Evolutionary conservation across 306 rosid species (phyloP).

Genomic region (Dicorynia guianensis): DNA sequence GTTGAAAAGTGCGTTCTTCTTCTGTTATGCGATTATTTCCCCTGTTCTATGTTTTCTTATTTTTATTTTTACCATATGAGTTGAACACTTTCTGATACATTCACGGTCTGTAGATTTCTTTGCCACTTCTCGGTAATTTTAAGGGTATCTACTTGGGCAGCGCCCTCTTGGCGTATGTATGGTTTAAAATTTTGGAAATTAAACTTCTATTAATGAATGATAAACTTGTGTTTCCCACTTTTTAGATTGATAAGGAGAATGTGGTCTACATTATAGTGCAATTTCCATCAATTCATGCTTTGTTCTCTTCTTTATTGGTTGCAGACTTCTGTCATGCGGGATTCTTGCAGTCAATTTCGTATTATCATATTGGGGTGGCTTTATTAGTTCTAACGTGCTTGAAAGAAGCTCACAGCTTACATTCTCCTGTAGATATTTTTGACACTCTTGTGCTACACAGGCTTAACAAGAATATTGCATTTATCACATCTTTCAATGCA

Average conservation of each 20-base stretch:
- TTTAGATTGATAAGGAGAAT: background rate
- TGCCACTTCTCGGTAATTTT: background rate
- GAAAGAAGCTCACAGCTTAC: background rate
- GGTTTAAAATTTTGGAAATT: background rate
- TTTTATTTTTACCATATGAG: background rate
- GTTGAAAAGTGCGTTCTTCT: constrained; percentile 62
- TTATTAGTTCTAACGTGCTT: background rate
- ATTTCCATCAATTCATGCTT: background rate
- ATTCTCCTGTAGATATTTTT: constrained; percentile 1
- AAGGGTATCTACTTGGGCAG: background rate
- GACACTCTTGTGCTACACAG: background rate
- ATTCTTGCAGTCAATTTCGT: background rate
- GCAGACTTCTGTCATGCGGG: too few relatives aligned
- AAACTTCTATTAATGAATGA: background rate
- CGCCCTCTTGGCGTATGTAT: background rate
- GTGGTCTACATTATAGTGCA: background rate
- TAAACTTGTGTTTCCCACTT: background rate
- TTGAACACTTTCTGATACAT: background rate
- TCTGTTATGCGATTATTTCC: background rate
- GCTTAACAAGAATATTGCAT: background rate
- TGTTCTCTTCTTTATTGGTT: background rate
- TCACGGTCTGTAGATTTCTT: background rate
- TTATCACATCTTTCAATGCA: too few relatives aligned
- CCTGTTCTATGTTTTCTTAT: background rate
- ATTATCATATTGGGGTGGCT: background rate